phyloP scores from a whole-genome alignment of 1,284 basidiomycete species.

The Microbotryum violaceum region DNA sequence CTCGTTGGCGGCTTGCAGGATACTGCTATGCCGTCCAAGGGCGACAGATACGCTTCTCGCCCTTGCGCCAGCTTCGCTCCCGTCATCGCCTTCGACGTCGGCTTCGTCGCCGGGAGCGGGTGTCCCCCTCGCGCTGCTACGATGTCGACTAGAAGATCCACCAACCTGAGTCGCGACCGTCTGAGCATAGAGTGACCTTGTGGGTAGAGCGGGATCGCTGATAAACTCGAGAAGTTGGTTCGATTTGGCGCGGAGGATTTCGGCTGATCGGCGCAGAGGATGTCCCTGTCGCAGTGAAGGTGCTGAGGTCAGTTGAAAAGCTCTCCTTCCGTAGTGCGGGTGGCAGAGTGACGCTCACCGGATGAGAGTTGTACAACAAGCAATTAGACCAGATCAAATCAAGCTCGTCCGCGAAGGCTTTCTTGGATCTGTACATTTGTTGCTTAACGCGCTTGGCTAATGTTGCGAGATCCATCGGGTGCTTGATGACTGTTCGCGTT shows the following conservation, averaged over 20 bases:
- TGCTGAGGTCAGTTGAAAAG: not conserved
- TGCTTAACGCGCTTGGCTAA: conserved; percentile 73
- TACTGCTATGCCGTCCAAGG: conserved; percentile 3
- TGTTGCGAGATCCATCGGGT: conserved; percentile 84
- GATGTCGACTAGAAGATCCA: conserved; percentile 1
- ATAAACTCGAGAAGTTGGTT: conserved; percentile 77
- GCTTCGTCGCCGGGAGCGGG: conserved; percentile 10
- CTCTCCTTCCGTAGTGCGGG: not conserved
- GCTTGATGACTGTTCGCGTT: conserved; percentile 72
- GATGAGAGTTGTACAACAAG: conserved; percentile 79
- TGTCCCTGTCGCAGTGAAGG: conserved; percentile 49
- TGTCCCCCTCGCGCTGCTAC: conserved; percentile 1
- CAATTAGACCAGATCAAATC: conserved; percentile 97
- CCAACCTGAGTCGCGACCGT: not conserved
- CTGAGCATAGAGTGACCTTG: conserved; percentile 12
- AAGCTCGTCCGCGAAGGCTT: conserved; percentile 85
- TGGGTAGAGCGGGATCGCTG: conserved; percentile 54
- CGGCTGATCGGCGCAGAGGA: conserved; percentile 69
- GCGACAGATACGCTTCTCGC: conserved; percentile 10
- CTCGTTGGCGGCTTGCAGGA: not conserved
- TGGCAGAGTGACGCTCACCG: conserved; percentile 52
- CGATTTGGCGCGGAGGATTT: conserved; percentile 67
- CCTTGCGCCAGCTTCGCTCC: conserved; percentile 10
- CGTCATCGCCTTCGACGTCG: conserved; percentile 29
- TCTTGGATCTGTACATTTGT: conserved; percentile 79